A percentile compares a stretch with the other conserved stretches of the same genome.
phyloP scores from a whole-genome alignment of 805 yeast species.

The Pichia californica region DNA sequence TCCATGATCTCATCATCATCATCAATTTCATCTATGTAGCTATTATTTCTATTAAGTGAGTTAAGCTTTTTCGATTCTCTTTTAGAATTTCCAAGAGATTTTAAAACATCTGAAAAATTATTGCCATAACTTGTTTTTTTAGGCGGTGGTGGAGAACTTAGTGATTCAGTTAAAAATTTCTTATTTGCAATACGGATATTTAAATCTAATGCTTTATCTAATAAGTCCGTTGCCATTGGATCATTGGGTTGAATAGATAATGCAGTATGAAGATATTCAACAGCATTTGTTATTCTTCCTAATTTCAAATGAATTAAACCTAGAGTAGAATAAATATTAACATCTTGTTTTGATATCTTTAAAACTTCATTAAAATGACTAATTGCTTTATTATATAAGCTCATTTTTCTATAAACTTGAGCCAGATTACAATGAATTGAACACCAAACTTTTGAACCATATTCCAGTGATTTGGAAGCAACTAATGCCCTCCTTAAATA shows the following conservation, averaged over 20 bases:
- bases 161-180: slow-evolving; percentile 7
- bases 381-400: slow-evolving; percentile 58
- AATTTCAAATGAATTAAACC: slow-evolving; percentile 75
- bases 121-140: background rate
- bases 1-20: slow-evolving; percentile 49
- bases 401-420: slow-evolving; percentile 72
- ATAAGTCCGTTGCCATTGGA: slow-evolving; percentile 74
- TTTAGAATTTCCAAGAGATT: background rate
- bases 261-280: slow-evolving; percentile 73
- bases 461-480: slow-evolving; percentile 60
- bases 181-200: slow-evolving; percentile 33
- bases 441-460: slow-evolving; percentile 78
- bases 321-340: slow-evolving; percentile 71
- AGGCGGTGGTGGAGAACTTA: background rate
- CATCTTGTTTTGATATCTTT: slow-evolving; percentile 59
- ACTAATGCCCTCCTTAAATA: slow-evolving; percentile 65
- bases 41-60: background rate
- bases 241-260: slow-evolving; percentile 74
- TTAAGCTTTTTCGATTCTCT: background rate
- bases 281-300: slow-evolving; percentile 58
- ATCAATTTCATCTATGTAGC: background rate
- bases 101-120: slow-evolving; percentile 1
- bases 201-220: slow-evolving; percentile 69
- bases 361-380: slow-evolving; percentile 72
- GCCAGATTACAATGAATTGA: slow-evolving; percentile 85